Percentiles rank a stretch among this genome's conserved stretches.
Evolutionary conservation across 2,329 filamentous ascomycete species (phyloP).

Genomic region (Verticillium tricorpus): DNA sequence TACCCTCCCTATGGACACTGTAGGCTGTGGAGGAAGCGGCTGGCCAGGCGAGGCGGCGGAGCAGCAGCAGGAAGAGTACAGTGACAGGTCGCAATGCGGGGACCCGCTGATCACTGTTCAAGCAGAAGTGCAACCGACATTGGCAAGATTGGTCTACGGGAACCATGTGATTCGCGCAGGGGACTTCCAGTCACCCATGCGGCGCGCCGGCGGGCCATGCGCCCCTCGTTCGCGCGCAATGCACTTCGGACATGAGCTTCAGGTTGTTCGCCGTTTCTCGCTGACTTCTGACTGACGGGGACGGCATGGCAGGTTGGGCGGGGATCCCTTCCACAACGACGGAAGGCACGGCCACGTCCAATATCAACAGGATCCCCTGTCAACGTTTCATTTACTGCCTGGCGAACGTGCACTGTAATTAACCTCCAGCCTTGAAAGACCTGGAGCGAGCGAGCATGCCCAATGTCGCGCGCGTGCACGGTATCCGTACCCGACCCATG

Average conservation of each 20-base stretch:
- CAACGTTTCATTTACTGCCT: neutral
- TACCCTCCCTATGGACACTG: neutral
- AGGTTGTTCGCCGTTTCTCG: neutral
- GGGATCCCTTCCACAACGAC: neutral
- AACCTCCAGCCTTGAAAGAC: neutral
- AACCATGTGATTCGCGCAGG: neutral
- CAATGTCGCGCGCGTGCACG: neutral
- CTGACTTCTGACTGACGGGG: neutral
- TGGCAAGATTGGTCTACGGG: neutral
- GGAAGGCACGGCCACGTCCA: neutral
- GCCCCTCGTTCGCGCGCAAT: neutral
- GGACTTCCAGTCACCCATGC: neutral
- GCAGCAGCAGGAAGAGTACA: neutral
- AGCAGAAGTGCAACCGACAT: neutral
- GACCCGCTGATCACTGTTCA: neutral
- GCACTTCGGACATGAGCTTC: neutral
- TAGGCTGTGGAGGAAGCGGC: neutral
- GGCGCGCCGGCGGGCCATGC: neutral
- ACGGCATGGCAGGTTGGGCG: neutral
- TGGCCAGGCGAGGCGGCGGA: neutral
- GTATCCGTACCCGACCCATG: neutral
- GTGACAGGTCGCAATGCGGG: neutral
- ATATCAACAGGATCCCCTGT: neutral
- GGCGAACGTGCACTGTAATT: neutral
- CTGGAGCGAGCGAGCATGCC: neutral